Conservation (phyloP, 2,329 filamentous ascomycete species). For the Calonectria hawksworthii region DNA sequence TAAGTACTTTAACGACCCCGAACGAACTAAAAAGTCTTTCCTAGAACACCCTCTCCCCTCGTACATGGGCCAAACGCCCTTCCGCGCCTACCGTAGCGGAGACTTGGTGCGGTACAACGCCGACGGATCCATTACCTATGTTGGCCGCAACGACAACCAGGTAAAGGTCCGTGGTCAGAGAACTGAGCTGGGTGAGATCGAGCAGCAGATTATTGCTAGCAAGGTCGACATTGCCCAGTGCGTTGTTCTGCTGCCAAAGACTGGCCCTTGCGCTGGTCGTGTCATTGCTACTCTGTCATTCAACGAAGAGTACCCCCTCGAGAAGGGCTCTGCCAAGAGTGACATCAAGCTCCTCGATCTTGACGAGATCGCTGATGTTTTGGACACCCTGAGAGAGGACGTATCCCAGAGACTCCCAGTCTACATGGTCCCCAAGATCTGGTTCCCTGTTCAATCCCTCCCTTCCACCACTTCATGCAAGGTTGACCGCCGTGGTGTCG, state of each 20-base stretch:
- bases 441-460: neutral
- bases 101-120: neutral
- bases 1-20: slow-evolving; percentile 8
- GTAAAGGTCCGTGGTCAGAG: neutral
- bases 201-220: neutral
- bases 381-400: neutral
- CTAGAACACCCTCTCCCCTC: neutral
- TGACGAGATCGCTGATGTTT: neutral
- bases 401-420: neutral
- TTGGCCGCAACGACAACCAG: neutral
- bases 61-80: neutral
- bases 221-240: neutral
- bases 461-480: neutral
- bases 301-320: neutral
- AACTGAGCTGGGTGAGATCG: neutral
- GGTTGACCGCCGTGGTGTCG: neutral
- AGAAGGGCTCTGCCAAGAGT: neutral
- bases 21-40: neutral
- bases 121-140: neutral
- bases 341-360: neutral
- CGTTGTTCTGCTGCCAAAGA: neutral
- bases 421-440: slow-evolving; percentile 1
- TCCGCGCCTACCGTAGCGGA: neutral
- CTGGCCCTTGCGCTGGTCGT: neutral
- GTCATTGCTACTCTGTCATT: neutral